These are phyloP conservation scores for Orbilia blumenaviensis DNA, from an alignment of 2,329 filamentous ascomycete genomes.

Conservation along the genomic window DNA sequence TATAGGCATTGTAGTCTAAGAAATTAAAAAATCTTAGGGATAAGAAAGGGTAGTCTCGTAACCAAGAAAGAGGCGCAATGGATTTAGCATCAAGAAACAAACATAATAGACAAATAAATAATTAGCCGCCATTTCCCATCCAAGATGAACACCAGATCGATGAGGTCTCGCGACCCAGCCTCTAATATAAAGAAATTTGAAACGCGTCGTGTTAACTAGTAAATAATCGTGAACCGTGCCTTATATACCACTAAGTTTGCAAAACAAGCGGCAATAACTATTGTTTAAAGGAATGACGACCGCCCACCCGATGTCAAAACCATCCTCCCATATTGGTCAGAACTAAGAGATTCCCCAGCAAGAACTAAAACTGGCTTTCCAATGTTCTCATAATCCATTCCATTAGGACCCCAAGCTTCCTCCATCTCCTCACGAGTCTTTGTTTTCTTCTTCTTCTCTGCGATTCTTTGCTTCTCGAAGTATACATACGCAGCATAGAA, in stretches of 20 bases:
- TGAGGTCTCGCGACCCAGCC: too few relatives aligned
- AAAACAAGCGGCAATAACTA: not conserved
- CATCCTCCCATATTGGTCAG: constrained; percentile 7
- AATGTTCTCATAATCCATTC: constrained; percentile 48
- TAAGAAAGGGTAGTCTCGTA: too few relatives aligned
- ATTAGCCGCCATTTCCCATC: not conserved
- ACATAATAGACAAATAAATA: too few relatives aligned
- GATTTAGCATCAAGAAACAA: too few relatives aligned
- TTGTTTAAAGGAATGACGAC: not conserved
- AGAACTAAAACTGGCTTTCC: not conserved
- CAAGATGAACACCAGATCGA: not conserved
- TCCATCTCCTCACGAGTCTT: constrained; percentile 68
- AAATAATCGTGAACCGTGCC: not conserved
- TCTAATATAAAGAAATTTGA: too few relatives aligned
- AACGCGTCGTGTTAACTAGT: too few relatives aligned
- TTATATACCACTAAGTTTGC: too few relatives aligned
- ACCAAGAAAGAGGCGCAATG: too few relatives aligned
- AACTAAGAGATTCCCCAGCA: not conserved
- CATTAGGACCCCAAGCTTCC: constrained; percentile 57
- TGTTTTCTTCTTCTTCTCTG: constrained; percentile 66
- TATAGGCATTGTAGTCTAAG: too few relatives aligned
- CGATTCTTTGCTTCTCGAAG: constrained; percentile 69
- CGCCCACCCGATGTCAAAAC: not conserved
- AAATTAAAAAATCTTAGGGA: too few relatives aligned
- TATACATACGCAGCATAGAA: constrained; percentile 69